phyloP scores from a whole-genome alignment of 305 asterid genomes.

The Plantago coronopus region DNA sequence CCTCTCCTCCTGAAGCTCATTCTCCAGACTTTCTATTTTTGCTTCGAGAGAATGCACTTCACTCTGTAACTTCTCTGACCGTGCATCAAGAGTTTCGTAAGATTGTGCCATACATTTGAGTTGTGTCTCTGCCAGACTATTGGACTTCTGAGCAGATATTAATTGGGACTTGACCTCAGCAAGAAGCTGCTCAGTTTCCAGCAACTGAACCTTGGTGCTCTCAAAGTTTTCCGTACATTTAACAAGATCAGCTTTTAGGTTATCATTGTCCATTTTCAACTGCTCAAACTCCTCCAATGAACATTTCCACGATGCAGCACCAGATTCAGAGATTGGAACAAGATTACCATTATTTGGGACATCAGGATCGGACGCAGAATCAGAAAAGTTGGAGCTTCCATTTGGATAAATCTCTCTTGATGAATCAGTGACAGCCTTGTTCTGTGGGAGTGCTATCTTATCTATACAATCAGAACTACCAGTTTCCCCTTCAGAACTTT shows the following conservation, averaged over 20 bases:
- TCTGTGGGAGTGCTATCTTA: conserved; percentile 62
- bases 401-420: conserved; percentile 34
- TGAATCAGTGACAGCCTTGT: conserved; percentile 33
- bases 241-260: conserved; percentile 61
- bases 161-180: conserved; percentile 80
- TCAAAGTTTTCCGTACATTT: conserved; percentile 54
- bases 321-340: conserved; percentile 70
- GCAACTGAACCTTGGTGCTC: conserved; percentile 57
- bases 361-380: conserved; percentile 76
- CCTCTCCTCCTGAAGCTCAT: conserved; percentile 73
- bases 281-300: conserved; percentile 82
- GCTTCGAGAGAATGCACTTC: conserved; percentile 62
- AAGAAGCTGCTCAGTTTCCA: conserved; percentile 62
- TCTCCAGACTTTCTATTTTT: conserved; percentile 50
- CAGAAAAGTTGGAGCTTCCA: conserved; percentile 58
- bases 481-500: conserved; percentile 39
- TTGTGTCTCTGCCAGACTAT: conserved; percentile 91
- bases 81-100: conserved; percentile 74
- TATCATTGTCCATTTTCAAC: conserved; percentile 70
- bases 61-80: conserved; percentile 62
- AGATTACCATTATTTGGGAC: conserved; percentile 68
- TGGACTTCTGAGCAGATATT: conserved; percentile 61
- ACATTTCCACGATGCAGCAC: conserved; percentile 62
- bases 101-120: conserved; percentile 99
- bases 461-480: conserved; percentile 50